Base-by-base conservation (phyloP, 495 filamentous ascomycete species). In the Trichocladium antarcticum region DNA sequence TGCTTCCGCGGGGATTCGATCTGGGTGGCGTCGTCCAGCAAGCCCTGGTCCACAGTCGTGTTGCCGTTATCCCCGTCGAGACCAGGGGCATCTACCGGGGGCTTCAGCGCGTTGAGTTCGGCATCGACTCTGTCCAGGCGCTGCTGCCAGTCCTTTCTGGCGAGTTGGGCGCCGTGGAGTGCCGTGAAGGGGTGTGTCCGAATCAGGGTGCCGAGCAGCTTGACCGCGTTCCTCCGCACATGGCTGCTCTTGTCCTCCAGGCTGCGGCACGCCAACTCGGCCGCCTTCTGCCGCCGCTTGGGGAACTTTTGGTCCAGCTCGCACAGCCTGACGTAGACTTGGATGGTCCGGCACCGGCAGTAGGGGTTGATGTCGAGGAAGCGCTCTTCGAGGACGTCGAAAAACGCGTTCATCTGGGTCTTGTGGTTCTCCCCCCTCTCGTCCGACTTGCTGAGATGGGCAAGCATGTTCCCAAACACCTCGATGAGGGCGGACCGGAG, bases 241-340 rank as follows among this genome's bases (percentile, higher is more conserved):
- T 97, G 90, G 63, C 93, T 97, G 65, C 92, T 97, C 70, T 94
- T 99, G 68, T 99, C 92, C 64, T 95, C 86, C 19, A 99, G 71
- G 59, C 89, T 95, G 55, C 84, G 76, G 34, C 85, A 79, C 6
- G 92, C 89, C 11, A 96, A 68, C 57, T 93, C 85, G 14, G 93
- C 84, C 0, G 81, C 88, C 50, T 75, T 79, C 65, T 95, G 89
- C 51, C 92, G 74, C 32, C 89, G 77, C 69, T 96, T 95, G 15
- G 87, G 87, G 60, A 92, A 96, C 59, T 97, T 99, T 42, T 87
- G 85, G 37, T 95, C 86, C 24, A 98, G 73, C 24, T 95, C 87
- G 57, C 89, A 95, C 3, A 99, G 76, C 51, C 83, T 90, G 68
- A 85, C 77, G 58, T 87, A 95, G 5, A 97, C 90, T 57, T 99